Base-by-base conservation (phyloP, 164 flowering plant species). In the Platanus orientalis region DNA sequence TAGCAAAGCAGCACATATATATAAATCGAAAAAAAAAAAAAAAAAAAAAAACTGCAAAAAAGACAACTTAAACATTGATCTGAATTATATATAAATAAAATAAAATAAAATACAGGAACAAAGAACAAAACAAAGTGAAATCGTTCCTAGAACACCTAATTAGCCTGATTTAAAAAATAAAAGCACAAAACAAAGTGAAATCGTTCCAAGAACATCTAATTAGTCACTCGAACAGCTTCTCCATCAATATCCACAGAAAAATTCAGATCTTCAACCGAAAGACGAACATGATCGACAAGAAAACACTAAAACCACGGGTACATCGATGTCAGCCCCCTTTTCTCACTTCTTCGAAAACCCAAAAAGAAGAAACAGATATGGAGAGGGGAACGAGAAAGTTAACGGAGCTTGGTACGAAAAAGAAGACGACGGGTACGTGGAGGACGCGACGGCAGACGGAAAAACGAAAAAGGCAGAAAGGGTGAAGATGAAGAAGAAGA, bases 401-500 rank as follows among this genome's bases (percentile, higher is more conserved):
- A 65, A 32, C n/a, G 54, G 21, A 29, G 23, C 3, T 9, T 20
- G 47, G 27, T 44, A 68, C 20, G 71, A 68, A n/a, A n/a, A n/a
- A 62, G 71, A 68, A 36, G 61, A 61, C 26, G 65, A 61, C 23
- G 63, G 48, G 32, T 80, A 82, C 79, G 83, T 78, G 86, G 83
- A 70, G 63, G 28, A 25, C 21, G 53, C 12, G 14, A 12, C 53
- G 45, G 57, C 36, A 13, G 36, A 23, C 6, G 25, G 1, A 34
- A 78, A 76, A 76, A 48, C 75, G 76, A 80, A 60, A 76, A 76
- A 78, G 76, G 56, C 79, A 74, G 62, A 60, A 29, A 21, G 24
- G 57, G 19, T 25, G 21, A 61, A 49, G 69, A 55, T 36, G 12
- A 25, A 34, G 23, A 53, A 10, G 42, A 36, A 14, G 12, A 36